phyloP scores from a whole-genome alignment of 306 rosid genomes.

The Corylus americana region DNA sequence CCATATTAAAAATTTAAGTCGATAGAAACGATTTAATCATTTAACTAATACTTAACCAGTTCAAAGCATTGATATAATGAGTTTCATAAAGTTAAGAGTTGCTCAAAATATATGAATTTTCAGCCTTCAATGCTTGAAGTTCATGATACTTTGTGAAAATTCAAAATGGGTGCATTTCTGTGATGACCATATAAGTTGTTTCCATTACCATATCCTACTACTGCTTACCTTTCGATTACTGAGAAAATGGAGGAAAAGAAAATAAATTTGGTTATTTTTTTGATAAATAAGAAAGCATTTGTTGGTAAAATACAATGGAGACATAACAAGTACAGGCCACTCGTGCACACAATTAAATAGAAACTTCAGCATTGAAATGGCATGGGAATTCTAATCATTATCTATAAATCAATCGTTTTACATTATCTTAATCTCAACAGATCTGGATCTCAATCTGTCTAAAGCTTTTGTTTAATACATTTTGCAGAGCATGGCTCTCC shows the following conservation, averaged over 20 bases:
- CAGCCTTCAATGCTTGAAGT: not conserved
- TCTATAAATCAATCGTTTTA: not conserved
- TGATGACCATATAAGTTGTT: not conserved
- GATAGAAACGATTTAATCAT: too few species aligned
- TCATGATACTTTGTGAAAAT: not conserved
- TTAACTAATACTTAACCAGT: too few species aligned
- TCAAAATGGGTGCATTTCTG: not conserved
- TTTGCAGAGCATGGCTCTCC: slow-evolving; percentile 26
- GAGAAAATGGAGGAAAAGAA: not conserved
- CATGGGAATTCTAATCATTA: slow-evolving; percentile 33
- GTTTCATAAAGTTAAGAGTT: not conserved
- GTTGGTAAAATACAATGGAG: not conserved
- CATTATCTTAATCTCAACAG: not conserved
- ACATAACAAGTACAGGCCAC: slow-evolving; percentile 25
- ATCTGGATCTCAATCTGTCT: slow-evolving; percentile 41
- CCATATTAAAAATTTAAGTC: too few species aligned
- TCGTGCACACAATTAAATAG: slow-evolving; percentile 35
- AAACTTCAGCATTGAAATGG: not conserved
- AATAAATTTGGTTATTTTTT: not conserved
- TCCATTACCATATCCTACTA: slow-evolving; percentile 18
- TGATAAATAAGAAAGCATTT: not conserved
- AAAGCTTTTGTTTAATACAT: slow-evolving; percentile 15
- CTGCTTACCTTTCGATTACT: not conserved
- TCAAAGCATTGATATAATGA: not conserved
- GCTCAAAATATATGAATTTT: not conserved